Conservation (phyloP, 768 basidiomycete species). For the Boletus vermiculosoides region DNA sequence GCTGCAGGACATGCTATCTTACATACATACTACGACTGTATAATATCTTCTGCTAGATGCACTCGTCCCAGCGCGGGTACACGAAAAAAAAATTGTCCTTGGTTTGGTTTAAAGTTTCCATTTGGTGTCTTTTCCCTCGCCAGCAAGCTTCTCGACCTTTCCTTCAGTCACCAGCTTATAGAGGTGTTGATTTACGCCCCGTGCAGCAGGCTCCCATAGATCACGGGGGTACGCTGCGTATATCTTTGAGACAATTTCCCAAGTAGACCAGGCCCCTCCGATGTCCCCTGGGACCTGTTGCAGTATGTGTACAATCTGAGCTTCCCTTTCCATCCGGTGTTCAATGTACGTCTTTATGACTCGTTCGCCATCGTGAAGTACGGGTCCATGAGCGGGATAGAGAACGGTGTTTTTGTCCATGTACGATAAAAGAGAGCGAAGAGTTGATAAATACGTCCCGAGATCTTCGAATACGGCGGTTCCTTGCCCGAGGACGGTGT, state of each 20-base stretch:
- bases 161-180: conserved; percentile 69
- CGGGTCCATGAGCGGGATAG: conserved; percentile 91
- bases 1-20: conserved; percentile 8
- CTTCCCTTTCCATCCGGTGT: conserved; percentile 80
- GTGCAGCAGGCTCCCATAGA: conserved; percentile 72
- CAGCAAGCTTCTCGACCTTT: conserved; percentile 48
- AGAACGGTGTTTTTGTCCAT: conserved; percentile 48
- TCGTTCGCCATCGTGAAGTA: conserved; percentile 59
- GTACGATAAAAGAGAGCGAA: conserved; percentile 52
- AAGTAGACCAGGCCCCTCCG: conserved; percentile 51
- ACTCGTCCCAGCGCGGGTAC: neutral
- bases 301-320: conserved; percentile 64
- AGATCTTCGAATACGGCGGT: conserved; percentile 90
- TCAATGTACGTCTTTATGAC: conserved; percentile 70
- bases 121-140: conserved; percentile 47
- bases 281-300: conserved; percentile 29
- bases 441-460: conserved; percentile 60
- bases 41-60: neutral
- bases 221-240: conserved; percentile 72
- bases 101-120: conserved; percentile 41
- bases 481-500: conserved; percentile 88
- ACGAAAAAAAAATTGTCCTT: neutral
- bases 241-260: conserved; percentile 60
- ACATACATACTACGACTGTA: conserved; percentile 23
- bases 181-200: conserved; percentile 67